Evolutionary conservation across 805 yeast genomes (phyloP).

Genomic region (Saturnispora hagleri): DNA sequence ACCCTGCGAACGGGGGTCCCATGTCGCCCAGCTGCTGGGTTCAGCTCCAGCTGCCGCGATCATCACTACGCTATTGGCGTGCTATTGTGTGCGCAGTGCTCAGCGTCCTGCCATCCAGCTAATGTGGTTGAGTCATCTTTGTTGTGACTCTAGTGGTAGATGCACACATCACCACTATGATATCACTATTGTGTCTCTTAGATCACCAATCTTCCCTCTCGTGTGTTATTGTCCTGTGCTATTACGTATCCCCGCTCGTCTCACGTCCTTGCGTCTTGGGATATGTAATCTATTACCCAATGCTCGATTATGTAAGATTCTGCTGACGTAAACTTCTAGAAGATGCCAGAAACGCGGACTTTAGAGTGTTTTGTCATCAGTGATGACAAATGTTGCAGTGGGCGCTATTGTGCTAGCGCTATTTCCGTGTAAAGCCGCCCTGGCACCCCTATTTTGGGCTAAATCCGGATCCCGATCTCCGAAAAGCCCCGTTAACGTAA

Average conservation of each 20-base stretch:
- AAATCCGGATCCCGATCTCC: background rate
- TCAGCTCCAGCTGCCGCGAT: no score
- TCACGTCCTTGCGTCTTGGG: background rate
- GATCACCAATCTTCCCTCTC: no score
- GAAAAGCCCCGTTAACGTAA: background rate
- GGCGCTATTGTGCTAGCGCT: background rate
- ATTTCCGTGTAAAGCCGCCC: background rate
- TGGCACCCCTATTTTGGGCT: background rate
- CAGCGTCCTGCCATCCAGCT: background rate
- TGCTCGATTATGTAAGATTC: background rate
- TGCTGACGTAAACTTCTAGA: background rate
- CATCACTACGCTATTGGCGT: no score
- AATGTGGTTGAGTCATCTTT: background rate
- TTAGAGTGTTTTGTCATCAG: background rate
- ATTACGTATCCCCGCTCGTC: background rate
- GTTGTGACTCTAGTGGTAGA: background rate
- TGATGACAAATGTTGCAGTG: background rate
- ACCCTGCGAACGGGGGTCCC: no score
- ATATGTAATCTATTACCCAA: background rate
- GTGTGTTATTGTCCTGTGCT: background rate
- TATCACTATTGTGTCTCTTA: no score
- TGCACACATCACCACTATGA: no score
- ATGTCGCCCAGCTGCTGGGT: no score
- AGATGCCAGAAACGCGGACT: background rate
- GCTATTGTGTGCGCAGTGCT: no score